Evolutionary conservation across 1,139 yeast genomes (phyloP).

Genomic region (Nakaseomyces delphensis): DNA sequence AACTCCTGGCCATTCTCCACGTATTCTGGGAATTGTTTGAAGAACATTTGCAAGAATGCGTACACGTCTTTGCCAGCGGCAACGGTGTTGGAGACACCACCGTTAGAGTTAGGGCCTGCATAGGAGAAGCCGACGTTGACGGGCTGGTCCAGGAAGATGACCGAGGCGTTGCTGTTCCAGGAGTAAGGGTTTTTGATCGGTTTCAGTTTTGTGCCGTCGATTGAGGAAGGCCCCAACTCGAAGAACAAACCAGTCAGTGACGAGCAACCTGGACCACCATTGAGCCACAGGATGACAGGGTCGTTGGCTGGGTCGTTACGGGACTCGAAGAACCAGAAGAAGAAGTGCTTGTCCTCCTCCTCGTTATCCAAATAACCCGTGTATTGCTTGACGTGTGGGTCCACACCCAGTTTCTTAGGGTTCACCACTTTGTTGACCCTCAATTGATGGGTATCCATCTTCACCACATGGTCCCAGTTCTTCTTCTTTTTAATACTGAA

Average conservation of each 20-base stretch:
- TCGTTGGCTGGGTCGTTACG: constrained; percentile 82
- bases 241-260: constrained; percentile 85
- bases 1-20: constrained; percentile 45
- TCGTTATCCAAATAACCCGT: constrained; percentile 83
- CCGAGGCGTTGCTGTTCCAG: constrained; percentile 86
- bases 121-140: constrained; percentile 90
- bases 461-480: constrained; percentile 51
- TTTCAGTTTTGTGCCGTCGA: constrained; percentile 49
- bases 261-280: constrained; percentile 90
- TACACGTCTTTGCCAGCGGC: constrained; percentile 92
- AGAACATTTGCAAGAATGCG: constrained; percentile 83
- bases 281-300: constrained; percentile 81
- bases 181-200: constrained; percentile 72
- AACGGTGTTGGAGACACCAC: constrained; percentile 59
- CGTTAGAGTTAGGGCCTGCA: constrained; percentile 36
- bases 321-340: constrained; percentile 82
- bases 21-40: constrained; percentile 84
- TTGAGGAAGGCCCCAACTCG: constrained; percentile 72
- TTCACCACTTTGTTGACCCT: constrained; percentile 45
- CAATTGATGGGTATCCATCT: constrained; percentile 42
- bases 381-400: constrained; percentile 63
- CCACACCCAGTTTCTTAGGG: constrained; percentile 61
- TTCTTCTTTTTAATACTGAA: constrained; percentile 11
- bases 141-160: constrained; percentile 90
- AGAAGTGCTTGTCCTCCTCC: constrained; percentile 67